phyloP scores from a whole-genome alignment of 129 eudicot species.

The Kitagawia praeruptora region DNA sequence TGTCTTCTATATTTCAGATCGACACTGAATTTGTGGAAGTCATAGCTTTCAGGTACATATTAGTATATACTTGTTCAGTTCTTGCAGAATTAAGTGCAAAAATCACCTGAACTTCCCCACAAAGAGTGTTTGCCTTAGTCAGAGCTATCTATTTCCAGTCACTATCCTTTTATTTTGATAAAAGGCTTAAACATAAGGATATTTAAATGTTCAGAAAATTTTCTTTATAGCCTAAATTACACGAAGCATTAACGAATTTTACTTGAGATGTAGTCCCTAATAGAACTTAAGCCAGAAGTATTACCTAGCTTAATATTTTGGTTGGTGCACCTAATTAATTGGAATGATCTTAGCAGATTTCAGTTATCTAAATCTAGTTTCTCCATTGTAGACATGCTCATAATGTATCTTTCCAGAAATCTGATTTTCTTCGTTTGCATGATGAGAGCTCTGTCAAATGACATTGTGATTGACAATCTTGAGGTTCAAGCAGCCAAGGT shows the following conservation, averaged over 20 bases:
- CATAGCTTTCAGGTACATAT: constrained; percentile 58
- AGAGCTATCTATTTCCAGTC: no score
- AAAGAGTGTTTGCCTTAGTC: no score
- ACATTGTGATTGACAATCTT: constrained; percentile 59
- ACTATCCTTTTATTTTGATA: no score
- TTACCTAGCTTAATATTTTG: neutral
- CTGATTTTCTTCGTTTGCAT: constrained; percentile 86
- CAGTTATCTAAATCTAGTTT: neutral
- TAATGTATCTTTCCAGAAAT: constrained; percentile 76
- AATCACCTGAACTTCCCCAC: neutral
- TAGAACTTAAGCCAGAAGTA: neutral
- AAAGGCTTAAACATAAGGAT: no score
- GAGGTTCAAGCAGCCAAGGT: constrained; percentile 97
- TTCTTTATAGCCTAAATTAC: neutral
- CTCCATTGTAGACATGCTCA: constrained; percentile 57
- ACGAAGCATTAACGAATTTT: neutral
- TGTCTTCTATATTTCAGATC: constrained; percentile 12
- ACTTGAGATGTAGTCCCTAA: neutral
- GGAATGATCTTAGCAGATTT: neutral
- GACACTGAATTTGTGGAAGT: constrained; percentile 80
- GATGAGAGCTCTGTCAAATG: constrained; percentile 51
- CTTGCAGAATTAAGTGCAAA: neutral
- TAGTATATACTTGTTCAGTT: neutral
- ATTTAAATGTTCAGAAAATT: neutral
- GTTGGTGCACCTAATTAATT: neutral